Evolutionary conservation across 2,329 filamentous ascomycete genomes (phyloP).

Genomic region (Aspergillus sp.): DNA sequence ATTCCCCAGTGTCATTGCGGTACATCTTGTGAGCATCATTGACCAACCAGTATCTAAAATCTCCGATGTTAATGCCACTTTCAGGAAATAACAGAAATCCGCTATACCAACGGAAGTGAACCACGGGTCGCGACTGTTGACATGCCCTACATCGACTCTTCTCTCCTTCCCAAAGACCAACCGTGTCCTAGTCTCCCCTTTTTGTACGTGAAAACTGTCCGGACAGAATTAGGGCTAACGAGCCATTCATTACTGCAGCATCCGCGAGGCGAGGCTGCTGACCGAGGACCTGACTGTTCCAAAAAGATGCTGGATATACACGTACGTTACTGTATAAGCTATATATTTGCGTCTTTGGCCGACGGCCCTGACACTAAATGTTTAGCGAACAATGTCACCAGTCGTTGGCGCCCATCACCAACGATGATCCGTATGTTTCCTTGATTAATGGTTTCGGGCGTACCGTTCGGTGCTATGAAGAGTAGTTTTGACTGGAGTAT

Average conservation of each 20-base stretch:
- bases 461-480: neutral
- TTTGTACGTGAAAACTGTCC: neutral
- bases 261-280: neutral
- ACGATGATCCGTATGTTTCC: neutral
- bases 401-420: neutral
- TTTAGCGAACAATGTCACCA: neutral
- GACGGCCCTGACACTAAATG: too few species aligned
- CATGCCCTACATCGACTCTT: neutral
- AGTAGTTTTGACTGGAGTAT: neutral
- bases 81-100: neutral
- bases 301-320: neutral
- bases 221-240: neutral
- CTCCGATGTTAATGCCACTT: too few species aligned
- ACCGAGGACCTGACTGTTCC: neutral
- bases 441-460: neutral
- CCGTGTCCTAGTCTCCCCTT: neutral
- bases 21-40: neutral
- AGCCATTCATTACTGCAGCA: neutral
- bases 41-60: neutral
- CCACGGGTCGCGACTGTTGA: neutral
- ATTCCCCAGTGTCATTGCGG: neutral
- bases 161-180: neutral
- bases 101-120: neutral
- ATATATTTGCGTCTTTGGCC: too few species aligned
- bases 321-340: too few species aligned